Evolutionary conservation across 129 eudicot genomes (phyloP).

Genomic region (Arctium minus): DNA sequence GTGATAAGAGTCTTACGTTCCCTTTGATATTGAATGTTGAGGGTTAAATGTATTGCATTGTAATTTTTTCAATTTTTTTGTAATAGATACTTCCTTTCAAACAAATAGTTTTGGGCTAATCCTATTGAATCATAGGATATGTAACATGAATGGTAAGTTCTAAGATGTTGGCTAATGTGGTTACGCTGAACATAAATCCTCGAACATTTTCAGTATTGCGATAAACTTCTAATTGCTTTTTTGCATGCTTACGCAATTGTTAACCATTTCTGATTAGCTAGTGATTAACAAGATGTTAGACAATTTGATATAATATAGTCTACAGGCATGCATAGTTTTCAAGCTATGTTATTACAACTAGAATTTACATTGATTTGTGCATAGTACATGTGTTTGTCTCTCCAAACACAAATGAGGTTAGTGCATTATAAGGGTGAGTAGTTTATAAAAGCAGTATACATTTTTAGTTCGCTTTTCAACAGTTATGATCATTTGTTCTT

Average conservation of each 20-base stretch:
- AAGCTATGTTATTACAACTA: too few species aligned
- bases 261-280: background rate
- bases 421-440: too few species aligned
- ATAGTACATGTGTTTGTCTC: background rate
- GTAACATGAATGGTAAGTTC: too few species aligned
- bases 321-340: too few species aligned
- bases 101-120: background rate
- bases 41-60: background rate
- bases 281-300: background rate
- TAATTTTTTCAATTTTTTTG: background rate
- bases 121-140: too few species aligned
- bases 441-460: background rate
- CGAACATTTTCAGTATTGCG: background rate
- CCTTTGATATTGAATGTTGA: background rate
- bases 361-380: background rate
- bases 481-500: background rate
- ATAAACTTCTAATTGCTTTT: background rate
- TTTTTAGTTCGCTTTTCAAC: background rate
- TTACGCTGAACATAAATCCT: background rate
- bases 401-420: background rate
- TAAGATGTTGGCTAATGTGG: background rate
- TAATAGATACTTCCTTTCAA: background rate
- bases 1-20: too few species aligned
- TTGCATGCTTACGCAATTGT: background rate
- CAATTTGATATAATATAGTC: background rate